Percentiles rank a stretch among this genome's conserved stretches.
These are phyloP conservation scores for Zygosaccharomyces siamensis DNA, from an alignment of 805 yeast species.

Conservation along the genomic window DNA sequence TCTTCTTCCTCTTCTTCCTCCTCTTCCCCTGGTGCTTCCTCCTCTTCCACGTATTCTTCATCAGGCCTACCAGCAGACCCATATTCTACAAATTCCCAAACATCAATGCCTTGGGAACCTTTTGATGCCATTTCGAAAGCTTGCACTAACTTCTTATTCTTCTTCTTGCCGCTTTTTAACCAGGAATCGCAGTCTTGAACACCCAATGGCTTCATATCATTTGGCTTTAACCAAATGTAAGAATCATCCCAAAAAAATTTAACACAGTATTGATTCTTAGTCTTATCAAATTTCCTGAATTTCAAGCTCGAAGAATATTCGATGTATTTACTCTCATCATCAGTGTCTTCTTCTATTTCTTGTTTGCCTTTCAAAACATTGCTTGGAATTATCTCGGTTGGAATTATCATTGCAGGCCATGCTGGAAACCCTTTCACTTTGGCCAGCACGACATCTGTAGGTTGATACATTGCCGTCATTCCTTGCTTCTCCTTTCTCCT, in stretches of 20 bases:
- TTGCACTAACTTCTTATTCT: constrained; percentile 47
- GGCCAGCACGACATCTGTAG: constrained; percentile 61
- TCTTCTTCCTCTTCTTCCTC: constrained; percentile 33
- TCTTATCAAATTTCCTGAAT: constrained; percentile 21
- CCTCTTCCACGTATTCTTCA: constrained; percentile 31
- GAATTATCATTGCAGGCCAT: constrained; percentile 85
- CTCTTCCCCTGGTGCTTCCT: constrained; percentile 22
- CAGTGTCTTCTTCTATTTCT: constrained; percentile 13
- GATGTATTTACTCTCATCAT: constrained; percentile 19
- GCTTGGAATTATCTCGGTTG: constrained; percentile 54
- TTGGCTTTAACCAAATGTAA: constrained; percentile 32
- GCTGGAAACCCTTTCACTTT: constrained; percentile 84
- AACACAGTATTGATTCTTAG: constrained; percentile 28
- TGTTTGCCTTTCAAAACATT: constrained; percentile 38
- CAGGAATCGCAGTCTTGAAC: constrained; percentile 24
- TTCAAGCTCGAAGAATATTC: constrained; percentile 24
- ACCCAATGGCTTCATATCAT: constrained; percentile 22
- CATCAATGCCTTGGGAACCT: constrained; percentile 31
- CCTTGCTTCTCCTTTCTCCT: not conserved
- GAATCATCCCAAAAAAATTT: constrained; percentile 35
- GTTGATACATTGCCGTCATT: constrained; percentile 29
- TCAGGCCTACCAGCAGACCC: constrained; percentile 32
- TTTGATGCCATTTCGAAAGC: constrained; percentile 50
- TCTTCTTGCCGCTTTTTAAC: constrained; percentile 35
- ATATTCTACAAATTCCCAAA: constrained; percentile 36